phyloP scores from a whole-genome alignment of 371 early-diverging fungal genomes.

The Batkoa obscura region DNA sequence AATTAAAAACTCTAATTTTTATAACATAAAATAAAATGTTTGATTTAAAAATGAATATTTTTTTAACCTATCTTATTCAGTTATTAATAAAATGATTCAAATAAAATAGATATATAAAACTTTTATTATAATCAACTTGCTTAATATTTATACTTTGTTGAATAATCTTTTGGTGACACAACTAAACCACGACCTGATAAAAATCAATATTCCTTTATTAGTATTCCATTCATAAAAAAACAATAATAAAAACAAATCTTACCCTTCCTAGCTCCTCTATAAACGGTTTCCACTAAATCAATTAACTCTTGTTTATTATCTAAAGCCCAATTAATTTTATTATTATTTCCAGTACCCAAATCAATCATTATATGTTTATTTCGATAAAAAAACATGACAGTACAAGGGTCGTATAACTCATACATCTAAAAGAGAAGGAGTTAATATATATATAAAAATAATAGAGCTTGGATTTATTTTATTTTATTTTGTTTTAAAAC shows the following conservation, averaged over 20 bases:
- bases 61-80: no score
- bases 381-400: slow-evolving; percentile 81
- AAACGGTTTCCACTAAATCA: slow-evolving; percentile 78
- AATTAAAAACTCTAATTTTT: no score
- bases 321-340: slow-evolving; percentile 94
- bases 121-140: neutral
- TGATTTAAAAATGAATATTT: no score
- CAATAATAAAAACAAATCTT: slow-evolving; percentile 8
- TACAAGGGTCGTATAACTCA: slow-evolving; percentile 92
- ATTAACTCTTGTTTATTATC: slow-evolving; percentile 77
- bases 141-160: slow-evolving; percentile 88
- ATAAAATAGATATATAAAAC: no score
- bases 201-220: no score
- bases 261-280: slow-evolving; percentile 84
- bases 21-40: no score
- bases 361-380: slow-evolving; percentile 98
- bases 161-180: slow-evolving; percentile 87
- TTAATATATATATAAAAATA: no score
- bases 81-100: no score
- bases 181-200: slow-evolving; percentile 68
- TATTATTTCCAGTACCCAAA: slow-evolving; percentile 96
- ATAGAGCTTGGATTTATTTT: no score
- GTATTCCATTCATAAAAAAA: neutral
- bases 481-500: neutral
- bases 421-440: slow-evolving; percentile 45